Evolutionary conservation across 176 grass and related monocot species (phyloP).

Genomic region (Musa beccarii): DNA sequence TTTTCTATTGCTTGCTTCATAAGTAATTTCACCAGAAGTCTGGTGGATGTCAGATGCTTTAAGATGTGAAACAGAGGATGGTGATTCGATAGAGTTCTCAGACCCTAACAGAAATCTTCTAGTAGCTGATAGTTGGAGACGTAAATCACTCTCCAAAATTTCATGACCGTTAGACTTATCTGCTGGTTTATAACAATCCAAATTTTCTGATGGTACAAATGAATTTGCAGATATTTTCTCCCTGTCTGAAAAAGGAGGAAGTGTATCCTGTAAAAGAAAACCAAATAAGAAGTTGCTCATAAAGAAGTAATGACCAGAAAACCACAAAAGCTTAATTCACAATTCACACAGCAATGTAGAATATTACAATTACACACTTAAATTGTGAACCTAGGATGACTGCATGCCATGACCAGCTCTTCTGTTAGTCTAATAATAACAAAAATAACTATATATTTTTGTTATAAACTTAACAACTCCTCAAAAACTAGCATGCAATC

Average conservation of each 20-base stretch:
- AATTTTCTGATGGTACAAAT: constrained; percentile 27
- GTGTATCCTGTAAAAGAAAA: constrained; percentile 2
- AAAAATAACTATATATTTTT: neutral
- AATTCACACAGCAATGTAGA: neutral
- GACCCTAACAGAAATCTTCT: constrained; percentile 78
- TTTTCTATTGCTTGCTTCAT: constrained; percentile 21
- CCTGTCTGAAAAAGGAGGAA: constrained; percentile 20
- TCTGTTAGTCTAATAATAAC: neutral
- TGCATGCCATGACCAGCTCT: neutral
- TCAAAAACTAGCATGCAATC: neutral
- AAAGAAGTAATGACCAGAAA: neutral
- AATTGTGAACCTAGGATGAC: neutral
- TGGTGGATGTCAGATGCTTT: constrained; percentile 16
- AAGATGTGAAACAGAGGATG: constrained; percentile 23
- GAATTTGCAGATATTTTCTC: constrained; percentile 30
- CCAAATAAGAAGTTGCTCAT: neutral
- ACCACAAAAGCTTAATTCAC: neutral
- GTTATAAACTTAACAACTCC: neutral
- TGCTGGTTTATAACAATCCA: constrained; percentile 33
- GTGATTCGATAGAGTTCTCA: constrained; percentile 45
- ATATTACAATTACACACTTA: neutral
- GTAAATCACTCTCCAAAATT: constrained; percentile 44
- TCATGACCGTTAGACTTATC: constrained; percentile 25
- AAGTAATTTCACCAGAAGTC: constrained; percentile 6
- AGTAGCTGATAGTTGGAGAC: constrained; percentile 59